A percentile compares a stretch with the other conserved stretches of the same genome.
These are phyloP conservation scores for Fusarium sp. DNA, from an alignment of 2,329 filamentous ascomycete genomes.

Conservation along the genomic window DNA sequence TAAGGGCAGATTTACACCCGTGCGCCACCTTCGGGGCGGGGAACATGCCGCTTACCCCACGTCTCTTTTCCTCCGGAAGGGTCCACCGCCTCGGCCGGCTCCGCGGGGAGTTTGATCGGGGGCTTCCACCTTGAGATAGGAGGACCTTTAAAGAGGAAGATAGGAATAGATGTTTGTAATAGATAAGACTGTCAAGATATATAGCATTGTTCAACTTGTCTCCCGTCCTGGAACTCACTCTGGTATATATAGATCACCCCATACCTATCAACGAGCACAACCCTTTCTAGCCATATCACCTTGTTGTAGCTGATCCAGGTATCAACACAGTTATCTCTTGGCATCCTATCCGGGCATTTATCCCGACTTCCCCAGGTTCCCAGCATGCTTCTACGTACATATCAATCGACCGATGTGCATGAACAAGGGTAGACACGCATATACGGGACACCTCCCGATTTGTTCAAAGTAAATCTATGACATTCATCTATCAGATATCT, in stretches of 20 bases:
- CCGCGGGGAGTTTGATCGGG: conserved; percentile 46
- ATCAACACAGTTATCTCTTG: background rate
- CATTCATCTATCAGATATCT: conserved; percentile 9
- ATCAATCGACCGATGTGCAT: background rate
- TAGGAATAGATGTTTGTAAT: background rate
- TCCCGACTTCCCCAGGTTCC: background rate
- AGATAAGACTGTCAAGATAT: background rate
- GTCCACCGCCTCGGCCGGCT: conserved; percentile 47
- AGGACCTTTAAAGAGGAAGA: background rate
- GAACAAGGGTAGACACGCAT: conserved; percentile 1
- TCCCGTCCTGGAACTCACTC: no score
- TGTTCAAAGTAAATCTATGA: conserved; percentile 13
- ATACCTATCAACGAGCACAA: background rate
- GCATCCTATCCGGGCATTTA: background rate
- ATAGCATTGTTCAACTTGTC: background rate
- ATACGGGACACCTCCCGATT: background rate
- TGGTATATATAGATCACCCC: background rate
- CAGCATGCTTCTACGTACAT: background rate
- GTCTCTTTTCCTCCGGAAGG: conserved; percentile 17
- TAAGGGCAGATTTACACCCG: conserved; percentile 42
- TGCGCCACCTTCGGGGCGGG: conserved; percentile 24
- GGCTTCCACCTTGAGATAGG: conserved; percentile 43
- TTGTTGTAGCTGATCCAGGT: background rate
- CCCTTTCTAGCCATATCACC: background rate
- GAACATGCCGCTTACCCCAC: conserved; percentile 41